Conservation (phyloP, 2,329 filamentous ascomycete genomes). For the Monosporascus ibericus region DNA sequence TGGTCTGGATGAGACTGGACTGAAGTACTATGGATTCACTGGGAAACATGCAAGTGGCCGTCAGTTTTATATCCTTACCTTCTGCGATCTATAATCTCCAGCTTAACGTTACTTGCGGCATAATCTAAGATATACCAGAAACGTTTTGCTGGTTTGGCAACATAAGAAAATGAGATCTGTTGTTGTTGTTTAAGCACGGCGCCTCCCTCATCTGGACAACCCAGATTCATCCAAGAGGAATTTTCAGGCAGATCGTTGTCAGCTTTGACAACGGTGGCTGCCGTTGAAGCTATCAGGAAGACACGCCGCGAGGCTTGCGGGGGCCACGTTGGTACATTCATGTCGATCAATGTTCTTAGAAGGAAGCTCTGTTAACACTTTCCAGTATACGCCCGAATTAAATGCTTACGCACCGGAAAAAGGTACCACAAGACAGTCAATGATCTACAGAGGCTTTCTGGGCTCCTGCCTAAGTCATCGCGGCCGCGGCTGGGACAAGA, state of each 20-base stretch:
- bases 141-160: background rate
- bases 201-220: no score
- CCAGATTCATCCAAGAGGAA: no score
- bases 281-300: no score
- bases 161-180: background rate
- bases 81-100: background rate
- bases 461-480: background rate
- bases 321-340: no score
- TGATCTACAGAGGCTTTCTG: background rate
- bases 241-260: no score
- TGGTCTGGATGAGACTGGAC: background rate
- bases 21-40: background rate
- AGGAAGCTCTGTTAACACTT: background rate
- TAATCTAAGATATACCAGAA: background rate
- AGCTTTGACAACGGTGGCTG: no score
- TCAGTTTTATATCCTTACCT: background rate
- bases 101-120: background rate
- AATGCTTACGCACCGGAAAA: background rate
- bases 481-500: background rate
- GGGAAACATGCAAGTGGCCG: background rate
- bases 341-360: no score
- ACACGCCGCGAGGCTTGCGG: no score
- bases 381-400: background rate
- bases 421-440: background rate
- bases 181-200: no score